Evolutionary conservation across 1,284 basidiomycete species (phyloP), one percentile per base, ranked within the genome.

Genomic region (Ceratobasidium sp.): DNA sequence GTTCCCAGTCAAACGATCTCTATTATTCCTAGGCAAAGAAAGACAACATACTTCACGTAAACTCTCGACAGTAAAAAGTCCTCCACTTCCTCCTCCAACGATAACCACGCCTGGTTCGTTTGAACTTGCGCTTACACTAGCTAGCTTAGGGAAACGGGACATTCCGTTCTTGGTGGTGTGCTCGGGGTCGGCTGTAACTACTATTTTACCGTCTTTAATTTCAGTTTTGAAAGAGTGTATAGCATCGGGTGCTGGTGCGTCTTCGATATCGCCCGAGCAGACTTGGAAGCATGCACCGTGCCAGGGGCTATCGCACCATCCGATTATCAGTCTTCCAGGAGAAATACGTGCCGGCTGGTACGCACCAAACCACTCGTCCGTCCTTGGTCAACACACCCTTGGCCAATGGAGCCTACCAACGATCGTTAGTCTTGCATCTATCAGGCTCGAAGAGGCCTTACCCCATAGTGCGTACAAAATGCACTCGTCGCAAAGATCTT

Each of bases 221-320:
- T 86, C 81, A 0, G 86, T 84, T 71, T 87, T 84, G 84, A 94
- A 96, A 1, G 86, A 87, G 77, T 93, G 90, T 52, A 98, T 78
- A n/a, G 89, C 87, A 75, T 87, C 83, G 21, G 94, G 88, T 9
- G 92, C 95, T 7, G 95, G 95, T 0, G 93, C 90, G 77, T 98
- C 94, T 82, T 97, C 93, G 60, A 90, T 90, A 73, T 91, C 88
- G 9, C 88, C 88, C 36, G 85, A 90, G 79, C 86, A 87, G 52
- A 92, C 84, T 73, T 90, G 90, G 83, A 95, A 96, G 80, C 93
- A 95, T 41, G 94, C 93, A 80, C 93, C 92, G 77, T 95, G 93
- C 92, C 93, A 95, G 6, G 92, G 92, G 76, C 90, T 88, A 70
- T 5, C 11, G 7, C 21, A 2, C 1, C 33, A 42, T 13, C 42